Evolutionary conservation across 2,329 filamentous ascomycete genomes (phyloP), one percentile per base, ranked within the genome.

Genomic region (Rutstroemia sp.): DNA sequence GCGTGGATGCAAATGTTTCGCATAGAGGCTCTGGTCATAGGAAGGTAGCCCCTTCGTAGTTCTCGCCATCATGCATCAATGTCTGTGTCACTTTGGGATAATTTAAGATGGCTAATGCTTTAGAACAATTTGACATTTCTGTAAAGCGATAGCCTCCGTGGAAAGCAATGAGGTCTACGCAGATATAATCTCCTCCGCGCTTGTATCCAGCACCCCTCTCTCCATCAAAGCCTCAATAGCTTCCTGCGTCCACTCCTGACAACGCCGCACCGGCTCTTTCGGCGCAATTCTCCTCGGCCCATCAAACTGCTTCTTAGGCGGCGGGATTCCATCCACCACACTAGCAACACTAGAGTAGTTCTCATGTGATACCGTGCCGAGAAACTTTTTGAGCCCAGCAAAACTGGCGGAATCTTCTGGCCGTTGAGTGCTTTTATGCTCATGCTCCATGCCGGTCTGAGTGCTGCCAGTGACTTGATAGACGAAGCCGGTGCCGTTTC

Each of bases 1-100:
- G 61, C 63, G 25, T 69, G 67, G 68, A 53, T 71, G 17, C 50
- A 63, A 25, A 63, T 63, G 57, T 38, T 68, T 30, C 57, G 57
- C 36, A 59, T 60, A 14, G 65, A 67, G 40, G 40, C 52, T 68
- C 25, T 68, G 64, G 62, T 66, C 58, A 48, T 60, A 58, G 38
- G 10, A 8, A n/a, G 4, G 23, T 23, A 23, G 4, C 3, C 23
- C 2, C 3, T 39, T 39, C 36, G 4, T 39, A 12, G 4, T 12
- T 5, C 10, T 40, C 38, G 10, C 9, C 10, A 2, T 40, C n/a
- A 17, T 40, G 8, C 25, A 8, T 27, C 8, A 2, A 27, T 27
- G 4, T 27, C 7, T 8, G 25, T 27, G 25, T 27, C 25, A 27
- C 1, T 6, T 8, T 27, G 7, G 25, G 25, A 27, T 1, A 6